Evolutionary conservation across 805 yeast genomes (phyloP).

Genomic region (Hanseniaspora pseudoguilliermondii): DNA sequence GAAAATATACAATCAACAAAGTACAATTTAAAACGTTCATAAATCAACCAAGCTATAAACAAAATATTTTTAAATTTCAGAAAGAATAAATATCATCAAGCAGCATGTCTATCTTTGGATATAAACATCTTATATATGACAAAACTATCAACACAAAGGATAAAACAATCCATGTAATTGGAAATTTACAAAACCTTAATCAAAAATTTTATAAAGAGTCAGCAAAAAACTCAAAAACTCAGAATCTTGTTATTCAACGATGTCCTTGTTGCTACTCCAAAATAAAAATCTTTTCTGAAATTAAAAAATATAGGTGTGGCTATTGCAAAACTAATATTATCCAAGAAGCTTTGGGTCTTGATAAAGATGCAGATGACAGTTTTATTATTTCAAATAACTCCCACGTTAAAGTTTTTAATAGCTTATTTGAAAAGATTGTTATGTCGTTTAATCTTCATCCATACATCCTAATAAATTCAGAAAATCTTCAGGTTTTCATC

Average conservation of each 20-base stretch:
- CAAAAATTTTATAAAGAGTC: background rate
- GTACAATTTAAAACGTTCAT: too few species aligned
- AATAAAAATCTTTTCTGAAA: conserved; percentile 29
- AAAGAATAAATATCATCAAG: background rate
- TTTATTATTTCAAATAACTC: background rate
- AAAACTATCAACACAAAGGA: background rate
- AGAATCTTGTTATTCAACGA: background rate
- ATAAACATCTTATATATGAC: background rate
- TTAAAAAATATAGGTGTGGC: conserved; percentile 41
- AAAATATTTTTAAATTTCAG: too few species aligned
- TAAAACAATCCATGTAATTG: background rate
- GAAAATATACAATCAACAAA: too few species aligned
- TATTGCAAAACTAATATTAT: conserved; percentile 43
- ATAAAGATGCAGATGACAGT: background rate
- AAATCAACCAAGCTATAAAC: too few species aligned
- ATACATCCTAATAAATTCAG: background rate
- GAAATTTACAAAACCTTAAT: background rate
- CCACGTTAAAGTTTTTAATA: background rate
- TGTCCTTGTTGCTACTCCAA: conserved; percentile 40
- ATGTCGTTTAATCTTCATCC: background rate
- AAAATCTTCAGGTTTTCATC: background rate
- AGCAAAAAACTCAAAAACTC: background rate
- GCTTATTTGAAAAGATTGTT: background rate
- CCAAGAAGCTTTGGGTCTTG: too few species aligned
- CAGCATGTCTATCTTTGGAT: background rate